Percentiles rank a stretch among this genome's conserved stretches.
phyloP scores from a whole-genome alignment of 768 basidiomycete genomes.

The Lactifluus hygrophoroides region DNA sequence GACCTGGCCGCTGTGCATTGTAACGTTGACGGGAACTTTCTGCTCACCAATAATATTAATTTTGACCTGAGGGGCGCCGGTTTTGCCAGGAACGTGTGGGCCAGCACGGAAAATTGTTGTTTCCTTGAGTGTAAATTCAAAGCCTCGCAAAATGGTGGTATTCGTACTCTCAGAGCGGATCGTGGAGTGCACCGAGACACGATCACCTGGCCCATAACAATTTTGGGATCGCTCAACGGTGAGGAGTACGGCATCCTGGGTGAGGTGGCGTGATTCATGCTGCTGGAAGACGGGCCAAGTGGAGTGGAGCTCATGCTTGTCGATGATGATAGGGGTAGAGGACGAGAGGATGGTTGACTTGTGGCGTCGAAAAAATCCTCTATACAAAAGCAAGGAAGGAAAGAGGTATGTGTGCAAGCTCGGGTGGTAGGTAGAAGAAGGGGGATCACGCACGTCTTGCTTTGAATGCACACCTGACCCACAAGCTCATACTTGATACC shows the following conservation, averaged over 20 bases:
- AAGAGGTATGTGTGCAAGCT: neutral
- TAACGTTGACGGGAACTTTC: slow-evolving; percentile 62
- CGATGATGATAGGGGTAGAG: slow-evolving; percentile 66
- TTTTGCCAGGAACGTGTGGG: slow-evolving; percentile 45
- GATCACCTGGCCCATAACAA: slow-evolving; percentile 84
- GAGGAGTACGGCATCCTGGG: slow-evolving; percentile 64
- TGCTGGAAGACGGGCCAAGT: slow-evolving; percentile 89
- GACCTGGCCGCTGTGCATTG: slow-evolving; percentile 62
- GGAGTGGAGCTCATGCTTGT: slow-evolving; percentile 90
- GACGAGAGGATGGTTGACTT: slow-evolving; percentile 63
- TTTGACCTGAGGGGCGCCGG: slow-evolving; percentile 49
- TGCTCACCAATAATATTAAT: slow-evolving; percentile 54
- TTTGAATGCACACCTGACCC: slow-evolving; percentile 76
- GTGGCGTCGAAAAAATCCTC: slow-evolving; percentile 76
- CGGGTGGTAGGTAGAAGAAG: neutral
- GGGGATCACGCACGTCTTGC: slow-evolving; percentile 63
- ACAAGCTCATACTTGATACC: slow-evolving; percentile 88
- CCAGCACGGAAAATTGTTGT: slow-evolving; percentile 66
- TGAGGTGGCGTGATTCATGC: slow-evolving; percentile 56
- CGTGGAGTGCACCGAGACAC: slow-evolving; percentile 59
- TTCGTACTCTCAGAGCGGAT: slow-evolving; percentile 63
- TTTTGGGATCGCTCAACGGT: slow-evolving; percentile 66
- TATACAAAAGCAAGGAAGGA: slow-evolving; percentile 26
- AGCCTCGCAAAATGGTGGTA: slow-evolving; percentile 69
- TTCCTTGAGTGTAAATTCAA: slow-evolving; percentile 75